Conservation (phyloP, 345 rosid genomes). For the Reutealis trisperma region DNA sequence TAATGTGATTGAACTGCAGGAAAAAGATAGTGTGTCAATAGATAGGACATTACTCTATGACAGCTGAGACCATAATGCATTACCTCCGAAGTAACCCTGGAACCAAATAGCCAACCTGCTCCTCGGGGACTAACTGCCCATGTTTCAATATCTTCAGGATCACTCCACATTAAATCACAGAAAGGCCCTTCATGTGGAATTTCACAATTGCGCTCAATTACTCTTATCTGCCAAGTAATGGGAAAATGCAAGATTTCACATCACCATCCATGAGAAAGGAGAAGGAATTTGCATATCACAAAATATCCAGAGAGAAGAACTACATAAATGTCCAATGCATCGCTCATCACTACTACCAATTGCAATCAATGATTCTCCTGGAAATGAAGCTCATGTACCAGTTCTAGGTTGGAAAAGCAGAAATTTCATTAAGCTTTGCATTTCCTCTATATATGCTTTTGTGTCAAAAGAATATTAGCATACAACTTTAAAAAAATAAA, state of each 20-base stretch:
- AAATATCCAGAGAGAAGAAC: background rate
- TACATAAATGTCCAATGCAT: background rate
- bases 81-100: constrained; percentile 99
- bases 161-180: constrained; percentile 99
- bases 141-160: constrained; percentile 99
- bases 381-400: background rate
- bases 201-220: constrained; percentile 92
- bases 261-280: constrained; percentile 14
- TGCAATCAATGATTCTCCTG: background rate
- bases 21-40: constrained; percentile 1
- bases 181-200: constrained; percentile 99
- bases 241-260: constrained; percentile 7
- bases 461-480: background rate
- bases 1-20: constrained; percentile 89
- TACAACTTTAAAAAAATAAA: background rate
- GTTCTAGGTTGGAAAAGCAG: background rate
- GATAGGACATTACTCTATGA: constrained; percentile 5
- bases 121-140: constrained; percentile 99
- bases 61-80: background rate
- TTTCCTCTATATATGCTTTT: background rate
- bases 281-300: too few relatives aligned
- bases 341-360: background rate
- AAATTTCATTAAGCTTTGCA: background rate
- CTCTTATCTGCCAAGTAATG: constrained; percentile 65
- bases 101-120: constrained; percentile 99